These are phyloP conservation scores for Exophiala aquamarina DNA, from an alignment of 2,329 filamentous ascomycete genomes.

Conservation along the genomic window DNA sequence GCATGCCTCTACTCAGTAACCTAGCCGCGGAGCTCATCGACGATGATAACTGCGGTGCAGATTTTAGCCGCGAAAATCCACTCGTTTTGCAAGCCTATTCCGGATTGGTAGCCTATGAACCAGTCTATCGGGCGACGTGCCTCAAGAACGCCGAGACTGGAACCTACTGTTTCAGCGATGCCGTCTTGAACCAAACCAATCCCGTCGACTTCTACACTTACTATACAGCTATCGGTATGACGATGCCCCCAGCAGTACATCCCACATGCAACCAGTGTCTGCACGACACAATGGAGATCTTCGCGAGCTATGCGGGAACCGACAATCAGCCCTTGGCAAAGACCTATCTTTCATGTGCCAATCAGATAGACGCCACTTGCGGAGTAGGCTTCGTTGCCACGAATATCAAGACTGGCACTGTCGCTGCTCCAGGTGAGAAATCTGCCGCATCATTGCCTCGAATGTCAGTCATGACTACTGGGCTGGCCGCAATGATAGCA, in stretches of 20 bases:
- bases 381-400: conserved; percentile 56
- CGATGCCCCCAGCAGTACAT: conserved; percentile 64
- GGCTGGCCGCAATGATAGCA: too few species aligned
- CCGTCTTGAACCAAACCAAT: conserved; percentile 72
- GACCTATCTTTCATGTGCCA: conserved; percentile 71
- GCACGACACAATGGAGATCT: conserved; percentile 78
- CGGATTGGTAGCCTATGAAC: conserved; percentile 73
- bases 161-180: conserved; percentile 78
- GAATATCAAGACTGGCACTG: conserved; percentile 36
- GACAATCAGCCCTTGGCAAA: conserved; percentile 64
- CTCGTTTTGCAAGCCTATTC: conserved; percentile 72
- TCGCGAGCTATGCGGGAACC: conserved; percentile 67
- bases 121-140: conserved; percentile 78
- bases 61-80: conserved; percentile 67
- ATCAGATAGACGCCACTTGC: conserved; percentile 67
- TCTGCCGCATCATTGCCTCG: too few species aligned
- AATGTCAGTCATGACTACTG: too few species aligned
- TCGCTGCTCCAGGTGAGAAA: background rate
- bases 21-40: conserved; percentile 66
- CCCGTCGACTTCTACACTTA: conserved; percentile 78
- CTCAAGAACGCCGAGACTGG: conserved; percentile 65
- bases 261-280: conserved; percentile 77
- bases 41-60: conserved; percentile 66
- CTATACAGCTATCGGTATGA: conserved; percentile 75
- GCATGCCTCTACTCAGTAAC: conserved; percentile 62